phyloP scores from a whole-genome alignment of 2,329 filamentous ascomycete genomes.

The Fusarium acutatum region DNA sequence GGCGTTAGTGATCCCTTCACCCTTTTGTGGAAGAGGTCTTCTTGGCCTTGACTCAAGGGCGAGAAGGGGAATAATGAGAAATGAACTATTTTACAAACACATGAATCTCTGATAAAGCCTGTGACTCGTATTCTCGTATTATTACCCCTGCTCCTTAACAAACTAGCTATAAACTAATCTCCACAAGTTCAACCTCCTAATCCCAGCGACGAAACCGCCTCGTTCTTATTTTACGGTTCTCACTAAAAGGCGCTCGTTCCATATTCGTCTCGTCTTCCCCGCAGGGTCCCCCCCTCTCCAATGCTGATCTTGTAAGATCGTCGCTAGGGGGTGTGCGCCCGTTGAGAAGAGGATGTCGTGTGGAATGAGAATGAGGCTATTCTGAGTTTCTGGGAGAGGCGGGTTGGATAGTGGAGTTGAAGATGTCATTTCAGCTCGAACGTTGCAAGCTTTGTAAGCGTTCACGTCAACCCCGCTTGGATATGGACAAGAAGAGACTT shows the following conservation, averaged over 20 bases:
- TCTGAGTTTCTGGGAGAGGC: neutral
- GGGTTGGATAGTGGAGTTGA: neutral
- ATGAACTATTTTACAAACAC: conserved; percentile 7
- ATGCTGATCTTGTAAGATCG: conserved; percentile 13
- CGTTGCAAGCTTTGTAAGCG: conserved; percentile 10
- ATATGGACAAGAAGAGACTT: neutral
- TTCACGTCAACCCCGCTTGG: neutral
- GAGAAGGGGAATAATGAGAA: conserved; percentile 3
- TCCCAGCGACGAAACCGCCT: neutral
- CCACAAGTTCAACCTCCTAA: conserved; percentile 1
- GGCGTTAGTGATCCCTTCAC: neutral
- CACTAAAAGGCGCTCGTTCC: neutral
- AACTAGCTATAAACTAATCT: neutral
- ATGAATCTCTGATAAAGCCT: neutral
- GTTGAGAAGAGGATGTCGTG: neutral
- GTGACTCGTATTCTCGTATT: conserved; percentile 1
- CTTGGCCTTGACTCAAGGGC: neutral
- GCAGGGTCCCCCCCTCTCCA: conserved; percentile 15
- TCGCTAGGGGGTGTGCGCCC: conserved; percentile 4
- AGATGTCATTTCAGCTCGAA: neutral
- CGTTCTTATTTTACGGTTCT: neutral
- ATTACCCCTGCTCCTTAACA: neutral
- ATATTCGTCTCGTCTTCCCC: conserved; percentile 15
- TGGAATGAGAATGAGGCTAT: conserved; percentile 22
- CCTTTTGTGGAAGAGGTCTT: neutral